Base-by-base conservation (phyloP, 495 filamentous ascomycete species). In the Hypomontagnella submonticulosa region DNA sequence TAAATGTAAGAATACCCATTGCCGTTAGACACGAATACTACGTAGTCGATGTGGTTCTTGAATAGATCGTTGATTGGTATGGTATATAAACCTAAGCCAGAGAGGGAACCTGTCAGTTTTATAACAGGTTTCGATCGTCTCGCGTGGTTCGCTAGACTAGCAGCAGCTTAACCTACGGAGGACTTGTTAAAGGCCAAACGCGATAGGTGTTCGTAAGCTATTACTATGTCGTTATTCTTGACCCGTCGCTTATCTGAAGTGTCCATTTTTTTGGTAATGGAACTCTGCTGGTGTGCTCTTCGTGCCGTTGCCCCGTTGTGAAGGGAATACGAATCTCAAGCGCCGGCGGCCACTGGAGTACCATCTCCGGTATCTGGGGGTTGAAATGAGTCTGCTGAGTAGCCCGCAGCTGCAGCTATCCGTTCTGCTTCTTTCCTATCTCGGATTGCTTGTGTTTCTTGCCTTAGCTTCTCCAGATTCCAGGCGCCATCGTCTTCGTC, bases 381-480 rank as follows among this genome's bases (percentile, higher is more conserved):
- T 40, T 60, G 66, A 13, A 19, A 23, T 34, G 65, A 63, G 41
- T 51, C 65, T 19, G 46, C 43, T 4, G 66, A 57, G 10, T 61
- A 64, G 20, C 66, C 60, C n/a, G 60, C 53, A 1, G 41, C 48
- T 1, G 69, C 71, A 19, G 80, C 79, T 55, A 88, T 51, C 33
- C 85, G 75, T 42, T 87, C 84, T 61, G 86, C 80, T 72, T 91
- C 88, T 61, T 86, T 87, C 75, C 82, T 86, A 58, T 83, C 83
- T 69, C 79, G 76, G 47, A 90, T 64, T 13, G 83, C 83, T 71
- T 90, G 87, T 2, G 90, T 93, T 80, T 92, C 89, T 70, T 78
- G 76, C 46, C 88, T 86, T 71, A 90, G 73, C 30, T 87, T 91
- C 69, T 90, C 88, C 71, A 98, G 79, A 77, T 97, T 93, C 85